Base-by-base conservation (phyloP, 2,329 filamentous ascomycete genomes). In the Torrubiella hemipterigena region DNA sequence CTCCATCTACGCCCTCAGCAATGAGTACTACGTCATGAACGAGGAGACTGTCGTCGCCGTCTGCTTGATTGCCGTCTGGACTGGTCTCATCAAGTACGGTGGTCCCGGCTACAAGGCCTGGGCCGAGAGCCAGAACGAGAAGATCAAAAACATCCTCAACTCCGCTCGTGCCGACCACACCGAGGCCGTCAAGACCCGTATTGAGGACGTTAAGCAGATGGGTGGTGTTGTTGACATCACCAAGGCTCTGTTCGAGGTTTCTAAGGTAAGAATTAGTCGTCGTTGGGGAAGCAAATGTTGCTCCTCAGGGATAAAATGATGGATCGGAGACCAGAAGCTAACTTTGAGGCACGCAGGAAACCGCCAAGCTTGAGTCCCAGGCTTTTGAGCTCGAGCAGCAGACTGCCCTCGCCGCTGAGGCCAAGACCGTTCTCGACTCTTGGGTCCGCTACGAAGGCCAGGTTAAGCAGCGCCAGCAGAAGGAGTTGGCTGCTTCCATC, bases 11-110 rank as follows among this genome's bases (percentile, higher is more conserved):
- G 91, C 86, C 54, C 86, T 98, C 66, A 93, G 83, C 78, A 98
- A 93, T 68, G 91, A 98, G 76, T 86, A 96, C 71, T 96, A 95
- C 66, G 86, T 98, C 58, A 73, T 98, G 65, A 98, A 98, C 69
- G 91, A 98, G 73, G 91, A 98, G 72, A 82, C 87, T 42, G 82
- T 98, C 56, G 83, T 93, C 54, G 83, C 84, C 45, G 75, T 98
- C 66, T 91, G 82, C 61, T 72, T 98, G 51, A 69, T 96, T 55
- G 85, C 81, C 57, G 83, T 96, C 56, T 98, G 93, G 81, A 80
- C 71, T 54, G 85, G 78, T 41, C 73, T 94, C 50, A 89, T 84
- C 67, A 91, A 93, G 65, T 95, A 85, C 59, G 86, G 83, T 52
- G 91, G 89, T 34, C 91, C 91, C 38, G 69, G 79, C 60, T 96